phyloP scores from a whole-genome alignment of 78 protist genomes.

The Dictyostelium firmibasis region DNA sequence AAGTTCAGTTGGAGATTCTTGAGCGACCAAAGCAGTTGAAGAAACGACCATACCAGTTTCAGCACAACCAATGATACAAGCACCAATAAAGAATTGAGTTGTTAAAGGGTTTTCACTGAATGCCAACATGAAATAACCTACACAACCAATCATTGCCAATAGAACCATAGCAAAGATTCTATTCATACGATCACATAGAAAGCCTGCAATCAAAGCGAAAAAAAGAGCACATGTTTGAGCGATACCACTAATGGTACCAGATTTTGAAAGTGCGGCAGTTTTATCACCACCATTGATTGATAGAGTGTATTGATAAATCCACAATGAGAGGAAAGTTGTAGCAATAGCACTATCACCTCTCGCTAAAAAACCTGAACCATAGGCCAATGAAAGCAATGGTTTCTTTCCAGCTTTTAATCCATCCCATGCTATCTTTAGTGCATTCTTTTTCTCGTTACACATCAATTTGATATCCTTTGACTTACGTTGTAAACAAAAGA shows the following conservation, averaged over 20 bases:
- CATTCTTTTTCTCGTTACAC: background rate
- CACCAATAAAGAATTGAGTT: conserved; percentile 9
- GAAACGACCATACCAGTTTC: conserved; percentile 78
- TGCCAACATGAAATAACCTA: conserved; percentile 51
- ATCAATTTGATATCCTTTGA: background rate
- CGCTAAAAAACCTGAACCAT: conserved; percentile 42
- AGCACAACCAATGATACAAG: conserved; percentile 74
- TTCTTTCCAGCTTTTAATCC: conserved; percentile 54
- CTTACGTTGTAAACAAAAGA: conserved; percentile 11
- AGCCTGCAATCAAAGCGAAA: conserved; percentile 57
- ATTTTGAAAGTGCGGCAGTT: conserved; percentile 30
- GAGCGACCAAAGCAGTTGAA: conserved; percentile 41
- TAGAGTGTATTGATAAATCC: conserved; percentile 52
- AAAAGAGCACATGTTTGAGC: conserved; percentile 63
- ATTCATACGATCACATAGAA: conserved; percentile 6
- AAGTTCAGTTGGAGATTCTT: conserved; percentile 51
- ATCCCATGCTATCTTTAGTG: conserved; percentile 20
- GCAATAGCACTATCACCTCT: conserved; percentile 66
- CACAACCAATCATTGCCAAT: conserved; percentile 19
- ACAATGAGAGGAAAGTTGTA: conserved; percentile 63
- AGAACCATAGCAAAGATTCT: conserved; percentile 43
- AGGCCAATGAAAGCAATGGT: conserved; percentile 43
- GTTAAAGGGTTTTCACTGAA: conserved; percentile 24
- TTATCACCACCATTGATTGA: conserved; percentile 56
- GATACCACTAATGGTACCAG: conserved; percentile 64